These are phyloP conservation scores for Populus nigra DNA, from an alignment of 345 rosid genomes.

Conservation along the genomic window DNA sequence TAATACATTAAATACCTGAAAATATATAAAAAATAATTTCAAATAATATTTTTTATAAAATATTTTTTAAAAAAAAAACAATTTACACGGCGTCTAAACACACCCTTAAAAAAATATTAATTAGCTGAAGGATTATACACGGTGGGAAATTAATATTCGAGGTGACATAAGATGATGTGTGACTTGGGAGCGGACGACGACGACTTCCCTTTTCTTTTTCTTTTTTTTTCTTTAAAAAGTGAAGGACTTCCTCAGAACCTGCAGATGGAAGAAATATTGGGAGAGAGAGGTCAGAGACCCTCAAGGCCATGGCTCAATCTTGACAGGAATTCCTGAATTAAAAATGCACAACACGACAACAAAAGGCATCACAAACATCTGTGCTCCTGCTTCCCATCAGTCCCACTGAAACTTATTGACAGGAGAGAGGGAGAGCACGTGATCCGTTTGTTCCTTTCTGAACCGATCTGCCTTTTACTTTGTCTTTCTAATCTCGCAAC, in stretches of 20 bases:
- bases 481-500: too few species aligned
- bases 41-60: too few species aligned
- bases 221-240: too few species aligned
- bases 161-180: slow-evolving; percentile 1
- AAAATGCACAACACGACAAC: background rate
- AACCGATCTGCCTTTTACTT: background rate
- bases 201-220: too few species aligned
- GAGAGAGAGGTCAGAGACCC: background rate
- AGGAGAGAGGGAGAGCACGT: background rate
- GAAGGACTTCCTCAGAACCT: background rate
- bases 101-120: background rate
- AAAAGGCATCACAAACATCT: background rate
- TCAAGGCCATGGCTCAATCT: background rate
- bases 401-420: too few species aligned
- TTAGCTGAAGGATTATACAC: background rate
- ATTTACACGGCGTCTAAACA: too few species aligned
- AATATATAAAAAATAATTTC: too few species aligned
- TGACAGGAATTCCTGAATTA: background rate
- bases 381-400: background rate
- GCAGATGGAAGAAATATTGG: background rate
- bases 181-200: background rate
- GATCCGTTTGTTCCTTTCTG: slow-evolving; percentile 9
- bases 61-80: too few species aligned
- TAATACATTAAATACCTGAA: too few species aligned
- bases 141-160: background rate